These are phyloP conservation scores for Trypanosoma brucei DNA, from an alignment of 208 protist genomes.

Conservation along the genomic window DNA sequence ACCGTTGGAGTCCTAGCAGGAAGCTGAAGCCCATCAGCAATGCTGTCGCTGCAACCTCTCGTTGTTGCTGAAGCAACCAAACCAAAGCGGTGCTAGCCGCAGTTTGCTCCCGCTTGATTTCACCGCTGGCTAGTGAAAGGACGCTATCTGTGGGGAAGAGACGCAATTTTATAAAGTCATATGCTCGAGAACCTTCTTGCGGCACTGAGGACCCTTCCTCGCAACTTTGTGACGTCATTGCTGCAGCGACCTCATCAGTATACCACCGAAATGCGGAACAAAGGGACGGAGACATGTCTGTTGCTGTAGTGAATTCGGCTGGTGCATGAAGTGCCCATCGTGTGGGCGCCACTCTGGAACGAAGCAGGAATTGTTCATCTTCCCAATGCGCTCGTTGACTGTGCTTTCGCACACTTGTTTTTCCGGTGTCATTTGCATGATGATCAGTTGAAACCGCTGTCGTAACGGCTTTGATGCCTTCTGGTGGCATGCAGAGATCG, in stretches of 20 bases:
- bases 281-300: conserved; percentile 14
- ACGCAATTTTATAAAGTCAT: conserved; percentile 11
- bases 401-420: no score
- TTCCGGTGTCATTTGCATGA: no score
- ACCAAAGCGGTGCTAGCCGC: conserved; percentile 2
- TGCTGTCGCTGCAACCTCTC: conserved; percentile 16
- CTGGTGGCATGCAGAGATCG: no score
- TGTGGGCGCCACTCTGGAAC: neutral
- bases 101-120: neutral
- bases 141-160: conserved; percentile 2
- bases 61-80: conserved; percentile 21
- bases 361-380: neutral
- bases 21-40: conserved; percentile 21
- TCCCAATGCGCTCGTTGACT: neutral
- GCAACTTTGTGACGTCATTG: neutral
- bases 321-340: neutral
- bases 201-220: neutral
- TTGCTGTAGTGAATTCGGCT: neutral
- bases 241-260: conserved; percentile 8
- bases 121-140: neutral
- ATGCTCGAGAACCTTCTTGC: neutral
- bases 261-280: conserved; percentile 12
- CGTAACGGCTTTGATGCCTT: no score
- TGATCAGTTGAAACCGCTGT: no score
- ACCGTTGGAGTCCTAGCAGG: conserved; percentile 11